phyloP scores from a whole-genome alignment of 257 asterid species.

The Nicotiana knightiana region DNA sequence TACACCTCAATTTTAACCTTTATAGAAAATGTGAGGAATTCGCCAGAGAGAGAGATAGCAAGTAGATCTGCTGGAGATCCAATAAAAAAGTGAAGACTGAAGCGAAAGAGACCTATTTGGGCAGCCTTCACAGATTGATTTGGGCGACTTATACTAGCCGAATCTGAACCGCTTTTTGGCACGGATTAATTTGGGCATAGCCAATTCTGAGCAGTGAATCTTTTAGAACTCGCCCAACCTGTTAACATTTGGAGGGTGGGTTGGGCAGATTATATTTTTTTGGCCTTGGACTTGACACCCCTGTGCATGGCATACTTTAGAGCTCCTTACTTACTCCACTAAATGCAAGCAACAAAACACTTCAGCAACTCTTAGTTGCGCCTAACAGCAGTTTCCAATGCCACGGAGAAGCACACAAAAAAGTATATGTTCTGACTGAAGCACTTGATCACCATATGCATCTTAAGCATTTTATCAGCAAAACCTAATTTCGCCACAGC shows the following conservation, averaged over 20 bases:
- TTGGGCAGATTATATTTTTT: background rate
- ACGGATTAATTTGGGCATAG: background rate
- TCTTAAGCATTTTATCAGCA: background rate
- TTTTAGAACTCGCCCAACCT: background rate
- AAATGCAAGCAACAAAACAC: too few species aligned
- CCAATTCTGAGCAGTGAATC: background rate
- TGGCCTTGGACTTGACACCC: background rate
- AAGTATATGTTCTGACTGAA: background rate
- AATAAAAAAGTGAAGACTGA: background rate
- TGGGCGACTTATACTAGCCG: background rate
- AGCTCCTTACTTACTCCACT: too few species aligned
- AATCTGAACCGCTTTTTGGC: background rate
- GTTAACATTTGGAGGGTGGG: background rate
- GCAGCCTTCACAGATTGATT: background rate
- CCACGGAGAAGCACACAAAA: background rate
- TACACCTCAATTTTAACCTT: background rate
- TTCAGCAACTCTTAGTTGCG: background rate
- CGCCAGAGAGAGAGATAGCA: background rate
- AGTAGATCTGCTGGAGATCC: background rate
- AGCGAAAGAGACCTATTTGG: background rate
- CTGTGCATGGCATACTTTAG: background rate
- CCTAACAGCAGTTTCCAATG: background rate
- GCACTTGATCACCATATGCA: background rate
- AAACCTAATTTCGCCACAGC: background rate
- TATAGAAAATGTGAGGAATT: background rate